A percentile compares a stretch with the other conserved stretches of the same genome.
Evolutionary conservation across 2,329 filamentous ascomycete genomes (phyloP).

Genomic region (Colletotrichum sansevieriae): DNA sequence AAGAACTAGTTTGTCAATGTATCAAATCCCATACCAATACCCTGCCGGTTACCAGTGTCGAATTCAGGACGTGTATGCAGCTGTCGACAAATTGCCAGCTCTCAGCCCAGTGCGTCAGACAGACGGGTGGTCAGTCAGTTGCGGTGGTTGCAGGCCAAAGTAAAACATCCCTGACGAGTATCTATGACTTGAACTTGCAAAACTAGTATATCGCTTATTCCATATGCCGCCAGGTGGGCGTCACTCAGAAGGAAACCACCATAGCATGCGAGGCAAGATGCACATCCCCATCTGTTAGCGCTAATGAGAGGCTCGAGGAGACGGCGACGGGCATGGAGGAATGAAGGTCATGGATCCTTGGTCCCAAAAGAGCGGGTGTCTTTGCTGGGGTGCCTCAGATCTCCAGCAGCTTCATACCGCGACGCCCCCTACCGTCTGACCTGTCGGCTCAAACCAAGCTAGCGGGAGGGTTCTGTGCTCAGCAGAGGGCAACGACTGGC

Average conservation of each 20-base stretch:
- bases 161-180: too few relatives aligned
- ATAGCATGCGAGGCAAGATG: slow-evolving; percentile 41
- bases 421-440: slow-evolving; percentile 19
- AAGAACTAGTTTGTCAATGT: not conserved
- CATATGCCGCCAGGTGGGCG: slow-evolving; percentile 23
- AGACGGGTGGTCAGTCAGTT: slow-evolving; percentile 1
- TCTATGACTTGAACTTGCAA: too few relatives aligned
- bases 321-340: slow-evolving; percentile 16
- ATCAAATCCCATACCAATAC: slow-evolving; percentile 1
- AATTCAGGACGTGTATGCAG: slow-evolving; percentile 31
- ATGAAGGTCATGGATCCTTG: slow-evolving; percentile 27
- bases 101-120: slow-evolving; percentile 25
- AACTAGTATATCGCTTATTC: too few relatives aligned
- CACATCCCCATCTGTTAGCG: slow-evolving; percentile 36
- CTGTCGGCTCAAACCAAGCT: slow-evolving; percentile 22
- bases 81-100: slow-evolving; percentile 45
- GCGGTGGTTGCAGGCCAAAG: too few relatives aligned
- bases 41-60: slow-evolving; percentile 31
- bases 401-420: slow-evolving; percentile 17
- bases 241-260: slow-evolving; percentile 40
- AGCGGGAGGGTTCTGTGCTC: slow-evolving; percentile 3
- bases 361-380: slow-evolving; percentile 28
- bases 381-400: slow-evolving; percentile 22
- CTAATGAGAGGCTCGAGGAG: not conserved
- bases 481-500: slow-evolving; percentile 12